Evolutionary conservation across 768 basidiomycete species (phyloP).

Genomic region (Crassisporium funariophilum): DNA sequence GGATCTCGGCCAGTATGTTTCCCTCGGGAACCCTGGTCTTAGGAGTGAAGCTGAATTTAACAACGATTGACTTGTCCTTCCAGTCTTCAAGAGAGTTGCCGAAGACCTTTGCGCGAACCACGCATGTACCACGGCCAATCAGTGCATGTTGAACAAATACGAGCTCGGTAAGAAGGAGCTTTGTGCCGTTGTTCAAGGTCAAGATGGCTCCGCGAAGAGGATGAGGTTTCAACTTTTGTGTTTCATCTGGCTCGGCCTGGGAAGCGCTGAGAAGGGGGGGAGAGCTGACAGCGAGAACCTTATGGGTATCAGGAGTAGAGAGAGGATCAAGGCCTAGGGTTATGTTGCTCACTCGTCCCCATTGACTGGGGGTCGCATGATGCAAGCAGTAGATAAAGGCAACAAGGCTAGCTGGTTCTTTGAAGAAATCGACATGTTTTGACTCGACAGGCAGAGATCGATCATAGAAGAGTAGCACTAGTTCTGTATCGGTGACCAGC

Average conservation of each 20-base stretch:
- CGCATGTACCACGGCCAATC: slow-evolving; percentile 12
- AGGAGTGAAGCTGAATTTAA: slow-evolving; percentile 12
- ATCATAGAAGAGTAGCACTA: background rate
- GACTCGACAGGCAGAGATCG: background rate
- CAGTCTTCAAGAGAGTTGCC: background rate
- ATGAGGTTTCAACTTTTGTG: background rate
- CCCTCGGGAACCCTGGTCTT: slow-evolving; percentile 1
- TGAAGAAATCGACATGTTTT: background rate
- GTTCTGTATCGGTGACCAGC: background rate
- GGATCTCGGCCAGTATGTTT: background rate
- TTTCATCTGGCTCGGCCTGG: background rate
- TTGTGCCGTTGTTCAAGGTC: background rate
- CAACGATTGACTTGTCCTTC: background rate
- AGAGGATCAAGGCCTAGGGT: background rate
- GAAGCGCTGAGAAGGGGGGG: background rate
- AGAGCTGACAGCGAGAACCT: background rate
- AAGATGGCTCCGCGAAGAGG: background rate
- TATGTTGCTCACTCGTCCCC: background rate
- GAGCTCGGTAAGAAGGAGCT: background rate
- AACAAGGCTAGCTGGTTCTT: background rate
- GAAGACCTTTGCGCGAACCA: slow-evolving; percentile 4
- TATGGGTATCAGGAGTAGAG: background rate
- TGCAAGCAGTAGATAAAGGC: background rate
- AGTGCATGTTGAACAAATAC: slow-evolving; percentile 2
- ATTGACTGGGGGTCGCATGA: background rate